phyloP scores from a whole-genome alignment of 306 rosid species.

The Canavalia gladiata region DNA sequence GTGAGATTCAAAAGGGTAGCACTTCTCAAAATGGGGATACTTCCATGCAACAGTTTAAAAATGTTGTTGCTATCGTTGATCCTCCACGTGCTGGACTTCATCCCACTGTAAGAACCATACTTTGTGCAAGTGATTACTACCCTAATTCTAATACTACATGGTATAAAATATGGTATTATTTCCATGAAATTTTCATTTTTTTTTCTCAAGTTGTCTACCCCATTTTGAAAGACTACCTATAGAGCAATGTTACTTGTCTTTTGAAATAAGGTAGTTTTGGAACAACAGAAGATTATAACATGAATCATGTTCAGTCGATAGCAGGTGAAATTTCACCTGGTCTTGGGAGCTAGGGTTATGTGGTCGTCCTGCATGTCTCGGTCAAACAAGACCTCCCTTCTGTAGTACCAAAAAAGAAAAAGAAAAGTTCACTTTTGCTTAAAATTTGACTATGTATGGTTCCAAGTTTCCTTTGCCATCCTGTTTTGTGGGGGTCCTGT shows the following conservation, averaged over 20 bases:
- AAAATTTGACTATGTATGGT: background rate
- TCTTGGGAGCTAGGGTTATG: slow-evolving; percentile 22
- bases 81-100: slow-evolving; percentile 98
- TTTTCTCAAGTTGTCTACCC: background rate
- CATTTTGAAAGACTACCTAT: background rate
- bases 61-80: slow-evolving; percentile 95
- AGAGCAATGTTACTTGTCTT: background rate
- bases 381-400: background rate
- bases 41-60: slow-evolving; percentile 61
- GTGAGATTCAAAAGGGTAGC: slow-evolving; percentile 52
- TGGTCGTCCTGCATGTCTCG: background rate
- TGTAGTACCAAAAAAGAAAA: background rate
- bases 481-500: too few species aligned
- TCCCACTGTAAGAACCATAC: slow-evolving; percentile 80
- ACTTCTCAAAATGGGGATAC: slow-evolving; percentile 59
- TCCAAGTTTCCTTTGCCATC: too few species aligned
- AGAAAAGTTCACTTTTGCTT: background rate
- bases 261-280: background rate
- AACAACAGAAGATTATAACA: background rate
- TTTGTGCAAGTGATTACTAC: slow-evolving; percentile 9
- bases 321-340: background rate
- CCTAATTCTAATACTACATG: slow-evolving; percentile 1
- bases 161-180: slow-evolving; percentile 29
- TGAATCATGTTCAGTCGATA: background rate
- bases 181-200: slow-evolving; percentile 15